phyloP scores from a whole-genome alignment of 768 basidiomycete genomes.

The Steccherinum ochraceum region DNA sequence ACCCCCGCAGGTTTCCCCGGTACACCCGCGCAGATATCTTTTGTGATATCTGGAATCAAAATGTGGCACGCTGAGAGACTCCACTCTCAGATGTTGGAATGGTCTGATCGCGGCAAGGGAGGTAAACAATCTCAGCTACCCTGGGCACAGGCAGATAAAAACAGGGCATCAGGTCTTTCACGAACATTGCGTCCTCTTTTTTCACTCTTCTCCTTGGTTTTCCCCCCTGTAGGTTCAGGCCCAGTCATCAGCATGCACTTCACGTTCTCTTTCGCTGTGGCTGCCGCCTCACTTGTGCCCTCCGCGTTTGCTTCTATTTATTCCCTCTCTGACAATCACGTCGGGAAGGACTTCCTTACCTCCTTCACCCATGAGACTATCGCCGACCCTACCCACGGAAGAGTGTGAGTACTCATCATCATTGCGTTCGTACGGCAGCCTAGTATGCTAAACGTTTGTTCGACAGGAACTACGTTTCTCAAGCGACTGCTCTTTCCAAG shows the following conservation, averaged over 20 bases:
- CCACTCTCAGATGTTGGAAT: no score
- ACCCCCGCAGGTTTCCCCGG: no score
- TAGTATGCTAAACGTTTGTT: not conserved
- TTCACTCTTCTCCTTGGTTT: no score
- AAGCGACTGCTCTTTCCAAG: constrained; percentile 40
- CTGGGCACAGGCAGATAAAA: no score
- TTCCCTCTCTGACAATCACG: constrained; percentile 35
- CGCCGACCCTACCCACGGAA: constrained; percentile 58
- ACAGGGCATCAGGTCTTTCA: no score
- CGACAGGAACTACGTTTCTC: constrained; percentile 36
- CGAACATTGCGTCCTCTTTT: no score
- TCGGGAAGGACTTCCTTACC: constrained; percentile 42
- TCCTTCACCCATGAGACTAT: constrained; percentile 43
- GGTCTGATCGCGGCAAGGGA: no score
- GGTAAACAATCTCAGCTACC: no score
- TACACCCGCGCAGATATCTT: no score
- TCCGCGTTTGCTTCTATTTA: constrained; percentile 34
- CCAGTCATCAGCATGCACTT: not conserved
- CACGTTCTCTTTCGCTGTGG: not conserved
- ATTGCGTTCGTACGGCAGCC: not conserved
- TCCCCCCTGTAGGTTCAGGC: no score
- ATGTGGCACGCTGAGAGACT: no score
- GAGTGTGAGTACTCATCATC: constrained; percentile 44
- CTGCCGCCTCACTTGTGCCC: constrained; percentile 17
- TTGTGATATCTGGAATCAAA: no score